These are phyloP conservation scores for Phyllosticta citribraziliensis DNA, from an alignment of 2,329 filamentous ascomycete species.

Conservation along the genomic window DNA sequence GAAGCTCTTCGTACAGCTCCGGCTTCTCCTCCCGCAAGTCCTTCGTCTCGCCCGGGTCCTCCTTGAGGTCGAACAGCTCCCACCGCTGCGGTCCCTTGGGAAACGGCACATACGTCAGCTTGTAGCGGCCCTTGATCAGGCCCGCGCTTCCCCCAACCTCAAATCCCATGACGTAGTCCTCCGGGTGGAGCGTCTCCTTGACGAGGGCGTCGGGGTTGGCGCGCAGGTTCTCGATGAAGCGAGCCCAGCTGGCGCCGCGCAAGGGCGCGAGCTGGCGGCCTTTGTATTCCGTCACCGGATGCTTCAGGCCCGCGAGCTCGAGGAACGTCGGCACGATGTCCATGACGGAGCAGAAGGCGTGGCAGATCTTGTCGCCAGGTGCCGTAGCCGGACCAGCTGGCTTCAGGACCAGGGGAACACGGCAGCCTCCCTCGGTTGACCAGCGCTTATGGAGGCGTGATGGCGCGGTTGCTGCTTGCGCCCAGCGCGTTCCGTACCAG, in stretches of 20 bases:
- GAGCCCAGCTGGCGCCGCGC: constrained; percentile 8
- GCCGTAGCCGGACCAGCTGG: constrained; percentile 15
- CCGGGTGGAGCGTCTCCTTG: neutral
- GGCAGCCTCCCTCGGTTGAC: constrained; percentile 40
- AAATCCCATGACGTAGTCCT: constrained; percentile 2
- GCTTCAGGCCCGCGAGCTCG: constrained; percentile 39
- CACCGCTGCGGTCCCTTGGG: constrained; percentile 7
- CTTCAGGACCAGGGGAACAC: constrained; percentile 42
- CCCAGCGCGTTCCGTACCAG: constrained; percentile 52
- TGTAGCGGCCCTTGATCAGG: constrained; percentile 1
- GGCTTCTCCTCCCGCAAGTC: constrained; percentile 1
- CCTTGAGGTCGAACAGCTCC: constrained; percentile 5
- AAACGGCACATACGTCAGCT: constrained; percentile 6
- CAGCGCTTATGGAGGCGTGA: constrained; percentile 38
- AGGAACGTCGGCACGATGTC: constrained; percentile 34
- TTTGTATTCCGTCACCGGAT: constrained; percentile 44
- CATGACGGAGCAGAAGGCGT: constrained; percentile 40
- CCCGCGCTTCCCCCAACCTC: constrained; percentile 2
- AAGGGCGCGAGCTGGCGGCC: constrained; percentile 24
- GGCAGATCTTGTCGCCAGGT: constrained; percentile 30
- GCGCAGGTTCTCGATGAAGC: neutral
- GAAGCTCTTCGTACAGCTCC: neutral
- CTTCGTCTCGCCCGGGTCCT: constrained; percentile 7
- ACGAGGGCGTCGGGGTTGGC: neutral
- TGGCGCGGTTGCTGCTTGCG: constrained; percentile 43